phyloP scores from a whole-genome alignment of 2,329 filamentous ascomycete species.

The Penicillium sumatraense region DNA sequence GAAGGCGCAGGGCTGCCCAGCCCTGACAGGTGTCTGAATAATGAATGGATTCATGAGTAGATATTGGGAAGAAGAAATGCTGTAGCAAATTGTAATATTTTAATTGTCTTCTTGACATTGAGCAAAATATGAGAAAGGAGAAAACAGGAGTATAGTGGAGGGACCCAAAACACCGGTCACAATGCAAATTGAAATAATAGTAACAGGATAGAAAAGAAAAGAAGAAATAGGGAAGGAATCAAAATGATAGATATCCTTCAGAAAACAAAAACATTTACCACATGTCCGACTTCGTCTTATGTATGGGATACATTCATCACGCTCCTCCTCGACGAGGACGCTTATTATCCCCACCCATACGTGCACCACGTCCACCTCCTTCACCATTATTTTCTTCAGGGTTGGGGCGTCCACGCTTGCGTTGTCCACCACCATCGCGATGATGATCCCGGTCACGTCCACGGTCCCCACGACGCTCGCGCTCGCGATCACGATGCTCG shows the following conservation, averaged over 20 bases:
- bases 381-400: conserved; percentile 36
- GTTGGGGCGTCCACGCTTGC: conserved; percentile 44
- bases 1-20: too few relatives aligned
- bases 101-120: background rate
- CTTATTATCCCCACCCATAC: conserved; percentile 48
- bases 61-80: background rate
- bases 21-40: too few relatives aligned
- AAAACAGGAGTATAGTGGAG: conserved; percentile 20
- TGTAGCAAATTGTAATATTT: background rate
- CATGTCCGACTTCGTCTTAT: background rate
- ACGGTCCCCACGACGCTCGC: conserved; percentile 41
- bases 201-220: conserved; percentile 10
- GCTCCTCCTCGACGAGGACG: conserved; percentile 43
- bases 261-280: background rate
- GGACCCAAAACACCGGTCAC: conserved; percentile 26
- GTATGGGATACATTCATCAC: conserved; percentile 20
- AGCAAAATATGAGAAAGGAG: background rate
- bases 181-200: conserved; percentile 27
- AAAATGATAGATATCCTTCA: too few relatives aligned
- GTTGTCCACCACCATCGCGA: conserved; percentile 35
- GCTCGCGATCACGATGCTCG: conserved; percentile 36
- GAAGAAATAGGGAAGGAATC: conserved; percentile 12
- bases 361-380: conserved; percentile 36
- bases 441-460: conserved; percentile 38
- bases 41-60: too few relatives aligned